Evolutionary conservation across 768 basidiomycete genomes (phyloP).

Genomic region (Amanita rubescens): DNA sequence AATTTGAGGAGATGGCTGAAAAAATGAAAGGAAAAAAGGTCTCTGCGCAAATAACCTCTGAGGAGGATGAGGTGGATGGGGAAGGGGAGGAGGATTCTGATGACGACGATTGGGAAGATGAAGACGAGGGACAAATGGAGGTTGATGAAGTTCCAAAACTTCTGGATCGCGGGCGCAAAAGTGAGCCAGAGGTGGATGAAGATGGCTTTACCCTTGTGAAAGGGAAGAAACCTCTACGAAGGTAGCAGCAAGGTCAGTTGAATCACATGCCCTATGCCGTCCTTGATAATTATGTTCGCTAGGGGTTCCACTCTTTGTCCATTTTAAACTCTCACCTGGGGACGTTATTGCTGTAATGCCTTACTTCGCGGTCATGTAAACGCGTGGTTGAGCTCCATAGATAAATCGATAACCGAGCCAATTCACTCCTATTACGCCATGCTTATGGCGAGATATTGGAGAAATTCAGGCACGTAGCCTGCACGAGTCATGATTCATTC

Average conservation of each 20-base stretch:
- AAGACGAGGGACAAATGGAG: constrained; percentile 34
- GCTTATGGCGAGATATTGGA: too few relatives aligned
- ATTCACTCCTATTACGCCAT: too few relatives aligned
- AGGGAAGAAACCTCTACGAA: background rate
- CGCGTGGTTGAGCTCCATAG: too few relatives aligned
- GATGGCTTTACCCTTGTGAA: constrained; percentile 88
- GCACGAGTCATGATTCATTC: too few relatives aligned
- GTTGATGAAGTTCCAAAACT: constrained; percentile 52
- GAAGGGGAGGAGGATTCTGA: constrained; percentile 32
- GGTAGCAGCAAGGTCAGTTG: background rate
- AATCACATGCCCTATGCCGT: too few relatives aligned
- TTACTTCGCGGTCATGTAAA: too few relatives aligned
- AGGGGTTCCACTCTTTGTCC: too few relatives aligned
- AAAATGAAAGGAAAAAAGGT: constrained; percentile 45
- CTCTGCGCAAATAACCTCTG: constrained; percentile 23
- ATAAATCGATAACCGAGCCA: too few relatives aligned
- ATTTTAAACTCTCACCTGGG: too few relatives aligned
- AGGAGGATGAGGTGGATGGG: constrained; percentile 37
- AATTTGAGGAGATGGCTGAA: constrained; percentile 61
- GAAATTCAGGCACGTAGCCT: too few relatives aligned
- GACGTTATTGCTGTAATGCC: too few relatives aligned
- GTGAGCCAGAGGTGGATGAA: constrained; percentile 76
- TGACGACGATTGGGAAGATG: constrained; percentile 42
- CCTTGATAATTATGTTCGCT: too few relatives aligned
- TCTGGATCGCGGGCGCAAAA: constrained; percentile 33